Evolutionary conservation across 345 rosid species (phyloP).

Genomic region (Bretschneidera sinensis): DNA sequence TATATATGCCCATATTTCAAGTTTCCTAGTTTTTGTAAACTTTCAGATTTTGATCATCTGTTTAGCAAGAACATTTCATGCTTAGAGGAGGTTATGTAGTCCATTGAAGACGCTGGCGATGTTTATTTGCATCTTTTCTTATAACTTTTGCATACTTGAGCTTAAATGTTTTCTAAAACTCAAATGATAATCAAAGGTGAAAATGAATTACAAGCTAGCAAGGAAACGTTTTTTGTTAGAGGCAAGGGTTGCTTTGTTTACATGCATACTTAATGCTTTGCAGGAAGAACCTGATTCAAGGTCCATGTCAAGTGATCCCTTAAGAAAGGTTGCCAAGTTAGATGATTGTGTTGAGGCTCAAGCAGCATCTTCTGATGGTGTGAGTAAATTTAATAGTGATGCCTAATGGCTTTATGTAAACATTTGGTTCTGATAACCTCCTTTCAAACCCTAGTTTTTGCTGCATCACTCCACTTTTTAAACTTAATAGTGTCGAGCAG

Average conservation of each 20-base stretch:
- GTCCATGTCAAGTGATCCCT: constrained; percentile 21
- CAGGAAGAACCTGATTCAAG: constrained; percentile 36
- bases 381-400: constrained; percentile 26
- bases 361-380: constrained; percentile 20
- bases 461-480: neutral
- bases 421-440: constrained; percentile 2
- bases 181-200: no score
- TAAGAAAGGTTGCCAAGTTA: constrained; percentile 32
- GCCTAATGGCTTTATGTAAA: neutral
- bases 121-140: neutral
- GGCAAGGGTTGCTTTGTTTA: neutral
- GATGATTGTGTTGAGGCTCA: constrained; percentile 23
- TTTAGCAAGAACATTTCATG: neutral
- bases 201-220: neutral
- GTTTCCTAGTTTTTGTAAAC: neutral
- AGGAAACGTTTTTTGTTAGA: neutral
- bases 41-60: no score
- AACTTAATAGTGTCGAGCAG: neutral
- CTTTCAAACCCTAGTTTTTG: neutral
- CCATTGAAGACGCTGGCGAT: neutral
- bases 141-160: no score
- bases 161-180: no score
- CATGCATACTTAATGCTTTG: constrained; percentile 12
- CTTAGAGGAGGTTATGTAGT: neutral
- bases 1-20: no score